Conservation (phyloP, 1,139 yeast genomes). For the Nematodospora anomalae region DNA sequence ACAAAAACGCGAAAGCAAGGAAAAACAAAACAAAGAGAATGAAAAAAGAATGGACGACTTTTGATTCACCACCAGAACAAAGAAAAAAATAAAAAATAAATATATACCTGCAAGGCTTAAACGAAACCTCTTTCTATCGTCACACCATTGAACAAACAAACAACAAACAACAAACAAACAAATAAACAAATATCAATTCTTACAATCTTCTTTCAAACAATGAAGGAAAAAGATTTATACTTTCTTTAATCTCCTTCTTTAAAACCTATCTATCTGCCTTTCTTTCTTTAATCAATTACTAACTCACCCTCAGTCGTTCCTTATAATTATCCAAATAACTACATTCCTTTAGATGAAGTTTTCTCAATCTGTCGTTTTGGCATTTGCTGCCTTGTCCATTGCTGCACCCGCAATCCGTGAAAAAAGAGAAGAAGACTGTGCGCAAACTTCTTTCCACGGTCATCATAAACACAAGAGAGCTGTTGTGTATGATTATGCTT, state of each 20-base stretch:
- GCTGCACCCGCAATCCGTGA: conserved; percentile 48
- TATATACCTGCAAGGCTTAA: too few species aligned
- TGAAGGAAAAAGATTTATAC: background rate
- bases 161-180: too few species aligned
- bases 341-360: conserved; percentile 27
- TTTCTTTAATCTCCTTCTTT: background rate
- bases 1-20: too few species aligned
- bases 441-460: conserved; percentile 38
- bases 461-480: conserved; percentile 48
- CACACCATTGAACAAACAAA: too few species aligned
- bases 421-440: conserved; percentile 34
- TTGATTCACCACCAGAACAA: too few species aligned
- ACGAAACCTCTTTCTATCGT: too few species aligned
- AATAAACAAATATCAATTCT: too few species aligned
- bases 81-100: too few species aligned
- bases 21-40: too few species aligned
- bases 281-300: conserved; percentile 1
- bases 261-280: background rate
- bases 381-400: conserved; percentile 41
- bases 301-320: conserved; percentile 15
- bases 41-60: too few species aligned
- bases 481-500: conserved; percentile 39
- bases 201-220: too few species aligned
- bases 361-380: conserved; percentile 29
- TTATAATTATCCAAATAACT: conserved; percentile 7